These are phyloP conservation scores for Rhizopogon vesiculosus DNA, from an alignment of 768 basidiomycete species.

Conservation along the genomic window DNA sequence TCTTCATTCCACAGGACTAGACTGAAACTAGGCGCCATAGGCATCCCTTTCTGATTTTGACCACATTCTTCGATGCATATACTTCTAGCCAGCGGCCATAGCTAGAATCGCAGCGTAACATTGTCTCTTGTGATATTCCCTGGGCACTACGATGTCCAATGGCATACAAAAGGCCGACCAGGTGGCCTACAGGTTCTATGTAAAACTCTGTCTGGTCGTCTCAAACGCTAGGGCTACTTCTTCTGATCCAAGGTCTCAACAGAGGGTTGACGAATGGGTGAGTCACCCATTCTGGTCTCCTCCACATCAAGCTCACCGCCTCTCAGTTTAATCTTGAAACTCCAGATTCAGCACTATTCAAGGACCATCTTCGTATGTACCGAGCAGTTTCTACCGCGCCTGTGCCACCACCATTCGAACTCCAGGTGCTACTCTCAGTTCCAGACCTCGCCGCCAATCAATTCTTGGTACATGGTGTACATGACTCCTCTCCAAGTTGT, in stretches of 20 bases:
- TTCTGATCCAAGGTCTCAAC: slow-evolving; percentile 32
- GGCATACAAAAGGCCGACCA: slow-evolving; percentile 72
- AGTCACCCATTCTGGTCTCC: slow-evolving; percentile 20
- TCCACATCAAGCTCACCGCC: neutral
- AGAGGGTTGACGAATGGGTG: slow-evolving; percentile 81
- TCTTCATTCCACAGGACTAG: too few species aligned
- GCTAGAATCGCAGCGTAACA: slow-evolving; percentile 14
- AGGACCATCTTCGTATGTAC: slow-evolving; percentile 55
- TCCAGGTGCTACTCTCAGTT: slow-evolving; percentile 66
- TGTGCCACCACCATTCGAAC: slow-evolving; percentile 44
- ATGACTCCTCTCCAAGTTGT: slow-evolving; percentile 44
- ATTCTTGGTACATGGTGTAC: slow-evolving; percentile 62
- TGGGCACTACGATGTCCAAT: slow-evolving; percentile 35
- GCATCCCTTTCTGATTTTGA: too few species aligned
- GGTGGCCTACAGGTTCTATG: slow-evolving; percentile 80
- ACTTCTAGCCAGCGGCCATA: too few species aligned
- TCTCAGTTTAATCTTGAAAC: slow-evolving; percentile 78
- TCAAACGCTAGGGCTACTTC: slow-evolving; percentile 65
- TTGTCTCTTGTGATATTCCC: slow-evolving; percentile 10
- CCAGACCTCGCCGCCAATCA: slow-evolving; percentile 68
- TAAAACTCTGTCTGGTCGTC: slow-evolving; percentile 75
- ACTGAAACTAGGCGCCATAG: too few species aligned
- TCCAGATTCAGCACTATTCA: slow-evolving; percentile 63
- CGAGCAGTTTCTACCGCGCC: slow-evolving; percentile 46
- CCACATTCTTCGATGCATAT: too few species aligned